Percentiles rank a stretch among this genome's conserved stretches.
phyloP scores from a whole-genome alignment of 208 protist genomes.

The Leishmania tarentolae region DNA sequence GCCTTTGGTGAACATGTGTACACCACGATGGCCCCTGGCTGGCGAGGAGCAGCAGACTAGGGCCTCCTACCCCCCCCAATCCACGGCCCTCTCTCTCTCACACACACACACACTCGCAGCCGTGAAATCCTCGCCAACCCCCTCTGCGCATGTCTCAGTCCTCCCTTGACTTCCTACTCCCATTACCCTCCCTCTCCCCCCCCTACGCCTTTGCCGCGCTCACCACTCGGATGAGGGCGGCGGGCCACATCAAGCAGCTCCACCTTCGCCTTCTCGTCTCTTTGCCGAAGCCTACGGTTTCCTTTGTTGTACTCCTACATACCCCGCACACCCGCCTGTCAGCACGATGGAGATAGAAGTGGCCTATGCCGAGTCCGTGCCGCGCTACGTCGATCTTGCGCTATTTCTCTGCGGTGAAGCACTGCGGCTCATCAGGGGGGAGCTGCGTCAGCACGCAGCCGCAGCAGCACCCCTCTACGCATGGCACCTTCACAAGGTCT shows the following conservation, averaged over 20 bases:
- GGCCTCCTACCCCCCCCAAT: not conserved
- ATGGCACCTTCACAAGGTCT: constrained; percentile 59
- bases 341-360: constrained; percentile 21
- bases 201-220: not conserved
- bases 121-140: not conserved
- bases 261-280: not conserved
- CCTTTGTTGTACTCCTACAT: not conserved
- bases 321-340: not conserved
- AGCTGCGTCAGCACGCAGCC: constrained; percentile 14
- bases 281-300: not conserved
- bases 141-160: not conserved
- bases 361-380: constrained; percentile 29
- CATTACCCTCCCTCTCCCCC: not conserved
- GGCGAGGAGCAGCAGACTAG: not conserved
- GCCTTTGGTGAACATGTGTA: not conserved
- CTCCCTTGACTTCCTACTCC: not conserved
- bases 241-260: not conserved
- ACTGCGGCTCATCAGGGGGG: constrained; percentile 27
- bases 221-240: not conserved
- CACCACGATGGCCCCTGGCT: not conserved
- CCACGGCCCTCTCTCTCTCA: not conserved
- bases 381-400: constrained; percentile 55
- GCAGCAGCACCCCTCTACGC: constrained; percentile 29
- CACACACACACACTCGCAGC: too few species aligned
- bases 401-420: constrained; percentile 58